Percentiles rank a stretch among this genome's conserved stretches.
phyloP scores from a whole-genome alignment of 805 yeast species.

The Candida ulmi region DNA sequence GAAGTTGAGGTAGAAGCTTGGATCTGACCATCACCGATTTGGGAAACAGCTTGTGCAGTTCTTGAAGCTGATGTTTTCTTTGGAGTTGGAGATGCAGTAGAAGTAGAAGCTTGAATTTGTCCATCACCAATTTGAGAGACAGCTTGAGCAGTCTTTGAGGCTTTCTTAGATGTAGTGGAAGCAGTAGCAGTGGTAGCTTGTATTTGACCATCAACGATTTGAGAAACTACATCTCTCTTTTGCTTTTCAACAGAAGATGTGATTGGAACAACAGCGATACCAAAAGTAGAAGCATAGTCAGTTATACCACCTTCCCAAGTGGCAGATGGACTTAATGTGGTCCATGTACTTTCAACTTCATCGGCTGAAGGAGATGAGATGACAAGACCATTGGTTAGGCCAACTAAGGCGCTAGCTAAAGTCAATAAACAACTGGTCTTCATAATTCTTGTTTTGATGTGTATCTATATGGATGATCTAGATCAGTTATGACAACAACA shows the following conservation, averaged over 20 bases:
- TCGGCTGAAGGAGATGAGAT: not conserved
- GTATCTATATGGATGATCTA: too few relatives aligned
- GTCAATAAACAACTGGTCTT: not conserved
- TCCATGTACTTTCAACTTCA: not conserved
- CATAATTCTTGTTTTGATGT: not conserved
- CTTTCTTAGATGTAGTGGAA: constrained; percentile 2
- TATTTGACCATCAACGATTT: constrained; percentile 9
- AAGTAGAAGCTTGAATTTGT: constrained; percentile 17
- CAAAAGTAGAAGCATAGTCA: constrained; percentile 43
- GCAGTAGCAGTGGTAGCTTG: constrained; percentile 20
- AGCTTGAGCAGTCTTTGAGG: constrained; percentile 18
- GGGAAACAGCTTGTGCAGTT: constrained; percentile 30
- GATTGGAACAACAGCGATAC: constrained; percentile 20
- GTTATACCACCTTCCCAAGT: constrained; percentile 34
- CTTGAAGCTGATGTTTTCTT: constrained; percentile 25
- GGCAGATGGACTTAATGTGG: constrained; percentile 22
- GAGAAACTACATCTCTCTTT: not conserved
- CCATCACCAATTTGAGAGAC: constrained; percentile 10
- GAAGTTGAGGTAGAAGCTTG: constrained; percentile 17
- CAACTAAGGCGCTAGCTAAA: not conserved
- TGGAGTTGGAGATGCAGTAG: constrained; percentile 27
- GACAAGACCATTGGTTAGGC: not conserved
- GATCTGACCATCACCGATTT: constrained; percentile 35
- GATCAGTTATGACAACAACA: too few relatives aligned
- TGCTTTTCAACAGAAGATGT: constrained; percentile 4